These are phyloP conservation scores for Rheum nobile DNA, from an alignment of 148 eudicot genomes.

Conservation along the genomic window DNA sequence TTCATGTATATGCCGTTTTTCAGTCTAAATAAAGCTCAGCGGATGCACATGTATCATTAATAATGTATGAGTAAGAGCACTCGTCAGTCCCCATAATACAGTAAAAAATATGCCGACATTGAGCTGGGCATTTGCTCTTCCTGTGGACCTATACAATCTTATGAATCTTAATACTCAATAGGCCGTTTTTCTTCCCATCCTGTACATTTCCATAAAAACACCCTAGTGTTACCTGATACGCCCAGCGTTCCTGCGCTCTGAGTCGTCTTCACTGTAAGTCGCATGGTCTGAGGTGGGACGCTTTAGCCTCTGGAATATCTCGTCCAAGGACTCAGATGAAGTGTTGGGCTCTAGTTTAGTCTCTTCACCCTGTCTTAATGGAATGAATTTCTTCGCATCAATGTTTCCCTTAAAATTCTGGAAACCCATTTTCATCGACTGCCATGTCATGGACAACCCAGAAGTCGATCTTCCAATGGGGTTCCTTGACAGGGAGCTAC, in stretches of 20 bases:
- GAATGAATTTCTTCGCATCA: conserved; percentile 54
- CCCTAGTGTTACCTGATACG: conserved; percentile 17
- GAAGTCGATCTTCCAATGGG: conserved; percentile 29
- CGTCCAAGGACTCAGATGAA: conserved; percentile 70
- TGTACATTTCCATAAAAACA: conserved; percentile 1
- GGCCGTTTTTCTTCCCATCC: not conserved
- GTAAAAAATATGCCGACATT: not conserved
- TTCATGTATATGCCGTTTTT: not conserved
- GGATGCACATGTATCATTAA: not conserved
- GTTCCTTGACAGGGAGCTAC: conserved; percentile 21
- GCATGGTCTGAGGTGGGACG: conserved; percentile 38
- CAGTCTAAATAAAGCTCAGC: not conserved
- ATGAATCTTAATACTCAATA: conserved; percentile 8
- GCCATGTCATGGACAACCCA: conserved; percentile 63
- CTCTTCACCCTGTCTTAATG: conserved; percentile 39
- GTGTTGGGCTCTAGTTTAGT: conserved; percentile 26
- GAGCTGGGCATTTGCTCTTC: conserved; percentile 11
- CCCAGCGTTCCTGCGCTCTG: conserved; percentile 14
- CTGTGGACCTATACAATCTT: conserved; percentile 22
- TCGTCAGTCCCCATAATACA: conserved; percentile 4
- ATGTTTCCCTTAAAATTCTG: conserved; percentile 53
- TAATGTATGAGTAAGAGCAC: not conserved
- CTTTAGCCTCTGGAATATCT: conserved; percentile 74
- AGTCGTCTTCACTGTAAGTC: conserved; percentile 32
- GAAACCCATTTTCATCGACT: conserved; percentile 63